Conservation (phyloP, 306 rosid genomes). For the Castanea mollissima region DNA sequence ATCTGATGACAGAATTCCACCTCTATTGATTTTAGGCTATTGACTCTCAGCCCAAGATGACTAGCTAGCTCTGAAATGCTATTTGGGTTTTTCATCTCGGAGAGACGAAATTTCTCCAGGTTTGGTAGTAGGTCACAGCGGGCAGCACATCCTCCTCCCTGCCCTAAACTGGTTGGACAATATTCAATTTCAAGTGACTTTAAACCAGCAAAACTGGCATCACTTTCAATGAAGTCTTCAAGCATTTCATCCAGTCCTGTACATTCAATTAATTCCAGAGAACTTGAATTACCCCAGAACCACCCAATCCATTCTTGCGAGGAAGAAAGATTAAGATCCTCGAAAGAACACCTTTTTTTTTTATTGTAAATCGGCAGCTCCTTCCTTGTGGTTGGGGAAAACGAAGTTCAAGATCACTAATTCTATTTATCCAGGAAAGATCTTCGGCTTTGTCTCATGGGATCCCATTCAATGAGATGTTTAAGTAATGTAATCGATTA, state of each 20-base stretch:
- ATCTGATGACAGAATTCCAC: neutral
- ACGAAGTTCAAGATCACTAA: neutral
- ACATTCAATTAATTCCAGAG: neutral
- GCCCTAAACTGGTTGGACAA: neutral
- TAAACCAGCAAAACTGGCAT: neutral
- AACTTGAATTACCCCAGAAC: conserved; percentile 1
- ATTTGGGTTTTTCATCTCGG: neutral
- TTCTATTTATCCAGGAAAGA: conserved; percentile 3
- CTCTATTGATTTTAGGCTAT: conserved; percentile 6
- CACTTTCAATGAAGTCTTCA: conserved; percentile 1
- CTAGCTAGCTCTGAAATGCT: conserved; percentile 21
- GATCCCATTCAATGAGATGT: neutral
- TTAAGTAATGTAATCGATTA: neutral
- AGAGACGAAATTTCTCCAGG: conserved; percentile 14
- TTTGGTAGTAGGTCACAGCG: conserved; percentile 16
- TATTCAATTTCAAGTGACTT: conserved; percentile 9
- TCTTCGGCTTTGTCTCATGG: neutral
- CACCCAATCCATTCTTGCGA: neutral
- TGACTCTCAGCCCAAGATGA: conserved; percentile 6
- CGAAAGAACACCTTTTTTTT: neutral
- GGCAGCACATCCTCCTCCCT: conserved; percentile 17
- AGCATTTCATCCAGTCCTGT: conserved; percentile 8
- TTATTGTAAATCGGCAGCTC: neutral
- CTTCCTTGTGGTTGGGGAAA: neutral
- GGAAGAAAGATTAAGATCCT: neutral